Evolutionary conservation across 805 yeast species (phyloP), one percentile per base, ranked within the genome.

Genomic region (Zygosaccharomyces gambellarensis): DNA sequence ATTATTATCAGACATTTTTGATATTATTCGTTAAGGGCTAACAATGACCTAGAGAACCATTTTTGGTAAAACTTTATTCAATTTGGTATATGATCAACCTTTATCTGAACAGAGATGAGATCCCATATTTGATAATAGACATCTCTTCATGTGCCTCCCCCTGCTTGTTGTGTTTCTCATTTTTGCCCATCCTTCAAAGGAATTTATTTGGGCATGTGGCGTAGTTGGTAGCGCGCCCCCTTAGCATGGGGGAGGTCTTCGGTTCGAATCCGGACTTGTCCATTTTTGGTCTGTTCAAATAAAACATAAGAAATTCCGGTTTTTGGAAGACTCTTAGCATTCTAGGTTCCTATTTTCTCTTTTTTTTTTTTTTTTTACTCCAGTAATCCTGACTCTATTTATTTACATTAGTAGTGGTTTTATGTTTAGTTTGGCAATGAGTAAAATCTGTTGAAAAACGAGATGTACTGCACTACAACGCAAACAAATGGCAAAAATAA

Each of bases 141-240:
- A 8, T 27, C 3, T 30, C 32, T 4, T 30, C 32, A 11, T 30
- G 17, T 17, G 17, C 17, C 17, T 17, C 2, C 17, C 17, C 17
- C 17, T 17, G 17, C 17, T 17, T 17, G 17, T 17, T 17, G 17
- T 17, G 17, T 17, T n/a, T n/a, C n/a, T n/a, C n/a, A n/a, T n/a
- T n/a, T n/a, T n/a, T n/a, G n/a, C n/a, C n/a, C n/a, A n/a, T n/a
- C n/a, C n/a, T n/a, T n/a, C n/a, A n/a, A n/a, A n/a, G n/a, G 10
- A 30, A 9, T 10, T 10, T 4, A 11, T 30, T 27, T 28, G 85
- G 85, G 85, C 84, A 82, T 80, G 83, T 80, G 85, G 85, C 85
- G 85, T 78, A 81, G 85, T 81, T 79, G 85, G 85, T 81, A 80
- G 85, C 85, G 85, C 85, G 85, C 78, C 78, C 81, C 79, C 85